Evolutionary conservation across 345 rosid species (phyloP), one percentile per base, ranked within the genome.

Genomic region (Bruguiera parviflora): DNA sequence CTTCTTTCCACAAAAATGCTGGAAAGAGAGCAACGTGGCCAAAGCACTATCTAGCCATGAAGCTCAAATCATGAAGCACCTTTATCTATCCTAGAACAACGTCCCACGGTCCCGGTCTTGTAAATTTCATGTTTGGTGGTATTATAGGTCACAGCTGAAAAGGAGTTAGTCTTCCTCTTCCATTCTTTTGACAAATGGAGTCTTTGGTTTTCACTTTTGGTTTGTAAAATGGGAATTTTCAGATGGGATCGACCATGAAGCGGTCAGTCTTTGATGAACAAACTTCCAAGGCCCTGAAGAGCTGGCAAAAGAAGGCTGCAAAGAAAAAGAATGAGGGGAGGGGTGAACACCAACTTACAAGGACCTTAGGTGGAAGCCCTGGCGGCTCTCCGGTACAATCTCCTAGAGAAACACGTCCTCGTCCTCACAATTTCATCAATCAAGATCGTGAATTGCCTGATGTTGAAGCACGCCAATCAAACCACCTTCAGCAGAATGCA

Each of bases 161-260:
- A 3, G 13, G 49, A 43, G 1, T 43, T 43, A 43, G 49, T 19
- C 16, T 43, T 43, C 49, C 49, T 43, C 13, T 43, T 13, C 15
- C 6, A n/a, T 24, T 56, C 16, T 11, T 56, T 10, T 22, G 6
- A 24, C 25, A 15, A 27, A 3, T n/a, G 15, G 20, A 0, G 5
- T 15, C 1, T 39, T 13, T 13, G 52, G 28, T 25, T 19, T 47
- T n/a, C 24, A 51, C 6, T 53, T 64, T 21, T 52, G 53, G n/a
- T 13, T 28, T 3, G 29, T 52, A 20, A 11, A 32, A 35, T 46
- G 61, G 32, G n/a, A 74, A 70, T 63, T 70, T 67, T 55, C 81
- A 92, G 98, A 95, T 92, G 99, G 99, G 98, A 63, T 86, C 99
- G 43, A 90, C 96, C 62, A 92, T 95, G 99, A 95, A 95, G 81